Evolutionary conservation across 768 basidiomycete genomes (phyloP), one percentile per base, ranked within the genome.

Genomic region (Suillus brevipes): DNA sequence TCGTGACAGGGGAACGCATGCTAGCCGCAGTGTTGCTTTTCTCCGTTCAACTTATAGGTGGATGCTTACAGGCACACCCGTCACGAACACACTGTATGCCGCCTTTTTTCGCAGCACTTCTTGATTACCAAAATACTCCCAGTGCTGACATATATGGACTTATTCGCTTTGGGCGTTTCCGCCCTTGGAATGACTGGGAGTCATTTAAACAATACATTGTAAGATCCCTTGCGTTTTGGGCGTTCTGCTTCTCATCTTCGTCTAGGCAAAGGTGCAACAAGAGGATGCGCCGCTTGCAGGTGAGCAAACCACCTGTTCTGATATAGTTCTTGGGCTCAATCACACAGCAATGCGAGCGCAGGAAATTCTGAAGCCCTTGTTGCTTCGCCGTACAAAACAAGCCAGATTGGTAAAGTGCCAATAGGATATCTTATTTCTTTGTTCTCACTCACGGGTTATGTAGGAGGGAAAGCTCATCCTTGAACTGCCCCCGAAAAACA

Each of bases 11-110:
- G 74, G 77, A 13, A 89, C 89, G 3, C 83, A 84, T 6, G 79
- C 84, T 12, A 90, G 88, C 68, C 77, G 84, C 36, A 84, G 83
- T 43, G 78, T 89, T 23, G 86, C 88, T 1, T 82, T 84, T 69
- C 79, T 95, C 36, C 81, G 85, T 50, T 76, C 88, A 0, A 87
- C 83, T 65, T 89, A 89, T 69, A 79, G 91, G 25, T 95, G 93
- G 93, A 86, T 87, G 79, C 79, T 94, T 31, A 92, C 90, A 0
- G 89, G 90, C 42, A 91, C 90, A 0, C 89, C 90, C 1, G 84
- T 91, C 12, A 90, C 89, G 0, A 90, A 91, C 63, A 85, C 87
- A 3, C 76, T 87, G 89, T 89, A 69, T 5, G 81, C 65, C 20
- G n/a, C 28, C 25, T 25, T 42, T 8, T 13, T 57, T 62, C 9